Conservation (phyloP, 2,329 filamentous ascomycete genomes). For the Fusarium armeniacum region DNA sequence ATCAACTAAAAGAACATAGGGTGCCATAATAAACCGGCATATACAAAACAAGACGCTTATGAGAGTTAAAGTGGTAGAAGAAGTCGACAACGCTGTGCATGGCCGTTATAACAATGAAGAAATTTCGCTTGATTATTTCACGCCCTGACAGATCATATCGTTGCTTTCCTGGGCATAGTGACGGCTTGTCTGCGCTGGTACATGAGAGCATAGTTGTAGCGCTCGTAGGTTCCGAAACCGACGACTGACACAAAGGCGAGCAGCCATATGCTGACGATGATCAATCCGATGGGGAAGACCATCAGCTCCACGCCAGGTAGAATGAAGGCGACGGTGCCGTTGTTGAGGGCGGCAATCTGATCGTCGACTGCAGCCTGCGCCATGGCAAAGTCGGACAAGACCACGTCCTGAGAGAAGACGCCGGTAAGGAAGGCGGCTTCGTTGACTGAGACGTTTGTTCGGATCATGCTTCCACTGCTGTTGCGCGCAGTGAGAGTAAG, state of each 20-base stretch:
- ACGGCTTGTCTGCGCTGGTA: slow-evolving; percentile 62
- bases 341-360: slow-evolving; percentile 60
- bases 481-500: slow-evolving; percentile 75
- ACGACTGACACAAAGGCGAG: slow-evolving; percentile 69
- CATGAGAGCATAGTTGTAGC: slow-evolving; percentile 75
- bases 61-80: slow-evolving; percentile 28
- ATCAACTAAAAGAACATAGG: slow-evolving; percentile 43
- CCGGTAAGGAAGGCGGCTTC: slow-evolving; percentile 80
- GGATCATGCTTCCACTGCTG: slow-evolving; percentile 64
- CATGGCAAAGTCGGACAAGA: slow-evolving; percentile 64
- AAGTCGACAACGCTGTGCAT: slow-evolving; percentile 43
- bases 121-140: slow-evolving; percentile 30
- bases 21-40: slow-evolving; percentile 41
- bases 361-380: slow-evolving; percentile 66
- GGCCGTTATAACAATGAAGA: slow-evolving; percentile 33
- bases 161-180: slow-evolving; percentile 36
- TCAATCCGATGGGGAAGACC: slow-evolving; percentile 77
- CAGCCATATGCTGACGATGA: slow-evolving; percentile 75
- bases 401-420: slow-evolving; percentile 72
- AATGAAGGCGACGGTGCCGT: slow-evolving; percentile 73
- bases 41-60: slow-evolving; percentile 42
- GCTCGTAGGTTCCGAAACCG: slow-evolving; percentile 74
- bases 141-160: slow-evolving; percentile 15
- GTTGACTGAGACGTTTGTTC: slow-evolving; percentile 76
- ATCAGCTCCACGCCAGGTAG: slow-evolving; percentile 77